A percentile compares a stretch with the other conserved stretches of the same genome.
Conservation (phyloP, 805 yeast species). For the Cyberlindnera americana region DNA sequence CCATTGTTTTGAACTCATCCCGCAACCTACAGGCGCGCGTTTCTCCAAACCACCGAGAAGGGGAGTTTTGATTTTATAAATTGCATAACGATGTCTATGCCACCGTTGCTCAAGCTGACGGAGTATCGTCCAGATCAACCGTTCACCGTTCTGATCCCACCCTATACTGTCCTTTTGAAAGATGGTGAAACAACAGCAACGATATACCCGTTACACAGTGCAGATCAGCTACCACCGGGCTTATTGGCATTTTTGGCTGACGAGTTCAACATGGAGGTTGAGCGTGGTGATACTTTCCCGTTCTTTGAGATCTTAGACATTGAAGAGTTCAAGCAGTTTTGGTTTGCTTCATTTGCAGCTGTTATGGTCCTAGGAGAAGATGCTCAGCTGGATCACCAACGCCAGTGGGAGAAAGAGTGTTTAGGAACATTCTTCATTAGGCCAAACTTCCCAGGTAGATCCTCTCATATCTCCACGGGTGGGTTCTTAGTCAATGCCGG, state of each 20-base stretch:
- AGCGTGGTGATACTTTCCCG: constrained; percentile 83
- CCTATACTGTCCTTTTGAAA: constrained; percentile 73
- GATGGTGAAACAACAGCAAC: constrained; percentile 94
- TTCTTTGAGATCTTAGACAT: constrained; percentile 75
- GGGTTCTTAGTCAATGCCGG: constrained; percentile 89
- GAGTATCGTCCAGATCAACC: constrained; percentile 24
- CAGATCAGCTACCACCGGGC: constrained; percentile 70
- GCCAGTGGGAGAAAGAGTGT: constrained; percentile 91
- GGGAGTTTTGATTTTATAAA: too few relatives aligned
- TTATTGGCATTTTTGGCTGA: constrained; percentile 79
- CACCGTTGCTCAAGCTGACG: constrained; percentile 11
- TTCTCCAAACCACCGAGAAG: too few relatives aligned
- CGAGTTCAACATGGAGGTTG: constrained; percentile 91
- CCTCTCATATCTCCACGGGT: constrained; percentile 90
- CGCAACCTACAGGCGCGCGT: not conserved
- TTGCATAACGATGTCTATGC: constrained; percentile 15
- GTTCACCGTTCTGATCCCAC: constrained; percentile 35
- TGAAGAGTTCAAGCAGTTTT: constrained; percentile 74
- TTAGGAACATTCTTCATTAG: constrained; percentile 82
- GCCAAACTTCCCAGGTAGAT: constrained; percentile 90
- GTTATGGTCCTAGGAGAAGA: constrained; percentile 73
- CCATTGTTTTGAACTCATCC: too few relatives aligned
- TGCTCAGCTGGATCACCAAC: constrained; percentile 43
- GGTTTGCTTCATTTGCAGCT: constrained; percentile 90
- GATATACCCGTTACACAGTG: constrained; percentile 74